These are phyloP conservation scores for Populus deltoides DNA, from an alignment of 345 rosid species.

Conservation along the genomic window DNA sequence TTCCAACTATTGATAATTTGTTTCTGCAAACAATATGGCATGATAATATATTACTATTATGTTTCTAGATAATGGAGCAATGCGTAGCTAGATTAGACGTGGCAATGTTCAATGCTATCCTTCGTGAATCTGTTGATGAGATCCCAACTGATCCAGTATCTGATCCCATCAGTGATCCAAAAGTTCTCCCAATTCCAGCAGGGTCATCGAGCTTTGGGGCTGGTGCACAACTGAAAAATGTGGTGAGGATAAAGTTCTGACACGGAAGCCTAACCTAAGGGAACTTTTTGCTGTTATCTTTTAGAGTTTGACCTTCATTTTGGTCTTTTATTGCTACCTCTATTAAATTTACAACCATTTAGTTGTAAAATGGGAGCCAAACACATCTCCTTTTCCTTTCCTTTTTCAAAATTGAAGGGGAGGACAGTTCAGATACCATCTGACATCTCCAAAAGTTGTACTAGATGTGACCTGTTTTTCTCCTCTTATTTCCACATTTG, in stretches of 20 bases:
- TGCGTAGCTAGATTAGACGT: slow-evolving; percentile 90
- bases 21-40: background rate
- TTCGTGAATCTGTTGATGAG: slow-evolving; percentile 78
- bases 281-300: too few relatives aligned
- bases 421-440: too few relatives aligned
- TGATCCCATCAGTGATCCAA: slow-evolving; percentile 76
- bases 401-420: too few relatives aligned
- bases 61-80: slow-evolving; percentile 82
- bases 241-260: slow-evolving; percentile 41
- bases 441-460: too few relatives aligned
- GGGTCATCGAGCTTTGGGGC: slow-evolving; percentile 83
- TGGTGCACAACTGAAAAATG: slow-evolving; percentile 86
- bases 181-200: slow-evolving; percentile 80
- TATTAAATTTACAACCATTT: too few relatives aligned
- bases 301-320: too few relatives aligned
- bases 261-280: background rate
- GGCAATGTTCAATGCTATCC: slow-evolving; percentile 97
- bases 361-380: too few relatives aligned
- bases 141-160: slow-evolving; percentile 92
- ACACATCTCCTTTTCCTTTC: too few relatives aligned
- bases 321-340: too few relatives aligned
- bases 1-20: background rate
- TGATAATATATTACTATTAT: background rate
- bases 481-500: too few relatives aligned
- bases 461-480: too few relatives aligned